Conservation (phyloP, 2,329 filamentous ascomycete genomes). For the Aureobasidium sp. region DNA sequence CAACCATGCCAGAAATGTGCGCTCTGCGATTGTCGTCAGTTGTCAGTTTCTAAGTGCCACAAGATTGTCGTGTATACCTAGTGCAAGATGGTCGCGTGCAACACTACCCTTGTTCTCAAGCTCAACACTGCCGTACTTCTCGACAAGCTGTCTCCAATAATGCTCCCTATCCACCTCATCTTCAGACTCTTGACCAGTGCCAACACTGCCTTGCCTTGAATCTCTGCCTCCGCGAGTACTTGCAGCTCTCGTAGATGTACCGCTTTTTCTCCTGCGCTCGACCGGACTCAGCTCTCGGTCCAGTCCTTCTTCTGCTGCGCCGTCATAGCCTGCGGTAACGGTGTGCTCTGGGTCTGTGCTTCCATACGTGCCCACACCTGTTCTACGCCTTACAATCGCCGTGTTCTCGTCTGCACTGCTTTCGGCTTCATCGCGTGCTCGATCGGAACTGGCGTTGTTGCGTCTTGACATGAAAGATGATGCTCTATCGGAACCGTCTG, state of each 20-base stretch:
- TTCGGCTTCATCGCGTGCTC: slow-evolving; percentile 21
- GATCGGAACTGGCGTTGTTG: slow-evolving; percentile 9
- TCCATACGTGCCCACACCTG: slow-evolving; percentile 14
- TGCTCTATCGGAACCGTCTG: slow-evolving; percentile 16
- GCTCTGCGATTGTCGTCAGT: slow-evolving; percentile 46
- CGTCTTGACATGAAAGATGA: slow-evolving; percentile 12
- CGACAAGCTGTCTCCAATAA: slow-evolving; percentile 50
- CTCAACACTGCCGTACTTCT: slow-evolving; percentile 62
- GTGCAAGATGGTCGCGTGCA: slow-evolving; percentile 70
- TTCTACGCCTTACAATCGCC: slow-evolving; percentile 29
- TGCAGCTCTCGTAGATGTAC: not conserved
- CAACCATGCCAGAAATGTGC: slow-evolving; percentile 80
- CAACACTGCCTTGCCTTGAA: not conserved
- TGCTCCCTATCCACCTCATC: slow-evolving; percentile 24
- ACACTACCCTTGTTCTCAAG: slow-evolving; percentile 82
- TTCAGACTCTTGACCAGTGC: slow-evolving; percentile 4
- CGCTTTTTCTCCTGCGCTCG: slow-evolving; percentile 8
- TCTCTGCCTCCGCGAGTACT: not conserved
- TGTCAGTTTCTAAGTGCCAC: fast-evolving
- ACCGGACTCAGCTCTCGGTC: slow-evolving; percentile 9
- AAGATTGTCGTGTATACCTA: slow-evolving; percentile 47
- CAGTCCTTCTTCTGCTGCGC: slow-evolving; percentile 19
- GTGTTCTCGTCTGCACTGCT: slow-evolving; percentile 38
- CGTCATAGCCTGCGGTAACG: slow-evolving; percentile 18
- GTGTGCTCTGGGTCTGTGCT: not conserved